phyloP scores from a whole-genome alignment of 192 early-diverging fungal species.

The Mortierella claussenii region DNA sequence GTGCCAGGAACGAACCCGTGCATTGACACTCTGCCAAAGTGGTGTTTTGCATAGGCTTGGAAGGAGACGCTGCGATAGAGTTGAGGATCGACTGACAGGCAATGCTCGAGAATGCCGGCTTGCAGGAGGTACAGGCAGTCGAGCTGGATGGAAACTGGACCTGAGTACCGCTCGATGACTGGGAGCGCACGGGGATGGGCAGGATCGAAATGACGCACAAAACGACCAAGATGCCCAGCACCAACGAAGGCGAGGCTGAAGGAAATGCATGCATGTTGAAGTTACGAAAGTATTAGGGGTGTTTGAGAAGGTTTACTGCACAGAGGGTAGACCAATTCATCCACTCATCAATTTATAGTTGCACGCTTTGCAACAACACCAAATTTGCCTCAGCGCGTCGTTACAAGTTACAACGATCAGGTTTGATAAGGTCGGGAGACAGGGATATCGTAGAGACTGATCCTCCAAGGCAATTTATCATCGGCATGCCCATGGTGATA shows the following conservation, averaged over 20 bases:
- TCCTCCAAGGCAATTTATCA: no score
- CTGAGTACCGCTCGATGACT: neutral
- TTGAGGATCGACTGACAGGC: slow-evolving; percentile 31
- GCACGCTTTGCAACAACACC: no score
- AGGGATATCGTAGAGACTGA: no score
- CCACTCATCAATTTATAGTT: no score
- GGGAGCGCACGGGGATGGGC: slow-evolving; percentile 27
- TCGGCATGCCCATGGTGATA: no score
- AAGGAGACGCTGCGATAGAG: slow-evolving; percentile 18
- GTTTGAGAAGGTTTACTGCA: no score
- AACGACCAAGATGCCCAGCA: neutral
- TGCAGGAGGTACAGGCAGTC: slow-evolving; percentile 17
- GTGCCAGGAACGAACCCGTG: slow-evolving; percentile 19
- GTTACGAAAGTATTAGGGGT: no score
- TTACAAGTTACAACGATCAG: no score
- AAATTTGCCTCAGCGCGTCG: no score
- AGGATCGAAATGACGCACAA: neutral
- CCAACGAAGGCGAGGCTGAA: neutral
- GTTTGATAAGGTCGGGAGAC: no score
- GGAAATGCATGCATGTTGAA: no score
- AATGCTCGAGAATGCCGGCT: slow-evolving; percentile 24
- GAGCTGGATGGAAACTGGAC: slow-evolving; percentile 27
- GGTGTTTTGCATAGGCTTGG: slow-evolving; percentile 18
- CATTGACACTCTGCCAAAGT: slow-evolving; percentile 46
- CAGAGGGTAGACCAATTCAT: no score